phyloP scores from a whole-genome alignment of 2,329 filamentous ascomycete species.

The Cercospora brassicicola region DNA sequence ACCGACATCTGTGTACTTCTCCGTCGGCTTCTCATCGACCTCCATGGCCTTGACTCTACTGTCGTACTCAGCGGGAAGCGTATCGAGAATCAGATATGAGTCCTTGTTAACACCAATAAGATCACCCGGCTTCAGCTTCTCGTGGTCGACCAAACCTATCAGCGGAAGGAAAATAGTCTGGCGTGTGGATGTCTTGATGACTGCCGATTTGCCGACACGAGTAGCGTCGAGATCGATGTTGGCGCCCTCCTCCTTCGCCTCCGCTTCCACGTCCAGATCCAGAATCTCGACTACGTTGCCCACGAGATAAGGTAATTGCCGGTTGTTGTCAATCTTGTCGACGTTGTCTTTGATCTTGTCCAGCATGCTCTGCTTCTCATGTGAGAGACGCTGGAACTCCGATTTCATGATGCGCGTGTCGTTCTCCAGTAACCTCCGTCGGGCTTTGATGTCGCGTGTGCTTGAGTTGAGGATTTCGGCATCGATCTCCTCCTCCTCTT shows the following conservation, averaged over 20 bases:
- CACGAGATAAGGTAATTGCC: constrained; percentile 96
- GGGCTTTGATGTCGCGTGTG: constrained; percentile 91
- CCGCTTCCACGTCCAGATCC: constrained; percentile 91
- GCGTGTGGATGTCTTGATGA: constrained; percentile 98
- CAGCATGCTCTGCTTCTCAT: constrained; percentile 93
- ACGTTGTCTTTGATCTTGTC: constrained; percentile 99
- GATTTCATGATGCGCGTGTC: constrained; percentile 98
- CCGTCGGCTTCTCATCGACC: constrained; percentile 98
- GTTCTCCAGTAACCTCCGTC: constrained; percentile 90
- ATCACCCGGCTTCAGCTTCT: constrained; percentile 91
- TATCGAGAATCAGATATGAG: constrained; percentile 95
- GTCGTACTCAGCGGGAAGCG: constrained; percentile 94
- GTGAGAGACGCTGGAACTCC: constrained; percentile 88
- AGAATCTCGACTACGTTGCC: constrained; percentile 97
- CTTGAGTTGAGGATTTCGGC: constrained; percentile 89
- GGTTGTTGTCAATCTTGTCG: constrained; percentile 99
- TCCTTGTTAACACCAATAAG: constrained; percentile 99
- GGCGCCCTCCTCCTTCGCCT: constrained; percentile 94
- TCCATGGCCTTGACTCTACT: constrained; percentile 99
- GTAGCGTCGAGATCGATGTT: constrained; percentile 98
- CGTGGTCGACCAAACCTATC: constrained; percentile 93
- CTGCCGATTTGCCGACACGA: constrained; percentile 93
- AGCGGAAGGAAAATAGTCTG: constrained; percentile 98
- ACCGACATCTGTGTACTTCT: constrained; percentile 98
- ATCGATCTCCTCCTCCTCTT: constrained; percentile 70